These are phyloP conservation scores for Xylariomycetidae sp. DNA, from an alignment of 2,329 filamentous ascomycete species.

Conservation along the genomic window DNA sequence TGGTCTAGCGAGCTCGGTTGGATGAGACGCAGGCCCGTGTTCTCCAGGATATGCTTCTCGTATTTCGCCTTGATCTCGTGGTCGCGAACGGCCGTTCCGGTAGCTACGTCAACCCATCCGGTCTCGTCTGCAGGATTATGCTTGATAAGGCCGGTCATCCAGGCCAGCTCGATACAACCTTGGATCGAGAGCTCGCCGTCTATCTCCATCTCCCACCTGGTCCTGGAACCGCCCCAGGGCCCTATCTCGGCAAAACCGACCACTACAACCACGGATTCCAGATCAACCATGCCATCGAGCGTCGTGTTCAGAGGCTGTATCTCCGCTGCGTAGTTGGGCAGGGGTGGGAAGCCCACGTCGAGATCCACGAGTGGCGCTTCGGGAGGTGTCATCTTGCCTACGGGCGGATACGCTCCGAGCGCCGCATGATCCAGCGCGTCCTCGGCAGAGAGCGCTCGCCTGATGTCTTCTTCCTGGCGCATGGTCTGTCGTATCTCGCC, in stretches of 20 bases:
- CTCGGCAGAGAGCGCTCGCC: too few species aligned
- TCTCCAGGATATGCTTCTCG: constrained; percentile 24
- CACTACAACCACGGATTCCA: constrained; percentile 32
- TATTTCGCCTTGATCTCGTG: constrained; percentile 26
- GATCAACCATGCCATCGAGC: too few species aligned
- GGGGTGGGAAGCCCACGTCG: constrained; percentile 20
- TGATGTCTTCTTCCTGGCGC: too few species aligned
- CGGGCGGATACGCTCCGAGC: too few species aligned
- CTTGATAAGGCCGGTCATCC: constrained; percentile 71
- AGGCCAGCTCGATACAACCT: constrained; percentile 68
- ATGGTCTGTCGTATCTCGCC: too few species aligned
- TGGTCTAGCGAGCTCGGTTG: constrained; percentile 19
- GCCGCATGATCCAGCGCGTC: too few species aligned
- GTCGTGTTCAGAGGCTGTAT: constrained; percentile 16
- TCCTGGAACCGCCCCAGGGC: constrained; percentile 66
- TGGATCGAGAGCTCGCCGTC: constrained; percentile 65
- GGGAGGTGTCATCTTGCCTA: too few species aligned
- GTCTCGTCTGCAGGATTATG: constrained; percentile 65
- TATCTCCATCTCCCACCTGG: constrained; percentile 69
- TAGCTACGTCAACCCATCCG: constrained; percentile 42
- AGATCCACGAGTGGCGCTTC: too few species aligned
- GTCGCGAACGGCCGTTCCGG: constrained; percentile 23
- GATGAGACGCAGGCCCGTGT: constrained; percentile 30
- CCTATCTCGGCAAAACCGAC: constrained; percentile 36
- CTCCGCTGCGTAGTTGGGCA: constrained; percentile 20